These are phyloP conservation scores for Paramecium biaurelia DNA, from an alignment of 73 alveolate genomes.

Conservation along the genomic window DNA sequence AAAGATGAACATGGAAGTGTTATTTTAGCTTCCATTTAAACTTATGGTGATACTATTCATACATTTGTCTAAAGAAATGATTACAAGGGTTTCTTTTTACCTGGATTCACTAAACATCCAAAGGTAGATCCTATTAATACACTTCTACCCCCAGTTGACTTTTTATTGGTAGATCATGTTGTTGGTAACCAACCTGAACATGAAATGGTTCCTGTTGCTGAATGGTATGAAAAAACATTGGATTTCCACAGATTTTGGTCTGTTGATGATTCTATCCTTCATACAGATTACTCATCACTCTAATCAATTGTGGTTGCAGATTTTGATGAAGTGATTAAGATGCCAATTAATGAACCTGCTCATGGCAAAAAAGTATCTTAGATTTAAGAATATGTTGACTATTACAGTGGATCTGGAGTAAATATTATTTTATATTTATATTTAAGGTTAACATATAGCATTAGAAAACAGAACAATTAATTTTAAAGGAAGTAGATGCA, in stretches of 20 bases:
- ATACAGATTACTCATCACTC: constrained; percentile 85
- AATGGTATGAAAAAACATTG: constrained; percentile 88
- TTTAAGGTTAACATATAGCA: constrained; percentile 77
- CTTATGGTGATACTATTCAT: constrained; percentile 90
- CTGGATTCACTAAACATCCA: constrained; percentile 79
- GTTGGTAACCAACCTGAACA: constrained; percentile 90
- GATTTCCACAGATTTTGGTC: constrained; percentile 93
- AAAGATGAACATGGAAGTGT: constrained; percentile 82
- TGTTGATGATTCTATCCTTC: constrained; percentile 86
- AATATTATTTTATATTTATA: constrained; percentile 31
- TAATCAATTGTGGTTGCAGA: constrained; percentile 88
- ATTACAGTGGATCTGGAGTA: constrained; percentile 90
- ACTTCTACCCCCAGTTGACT: constrained; percentile 60
- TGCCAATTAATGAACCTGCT: constrained; percentile 94
- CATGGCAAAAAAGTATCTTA: constrained; percentile 82
- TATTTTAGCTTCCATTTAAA: constrained; percentile 78
- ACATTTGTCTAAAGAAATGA: constrained; percentile 82
- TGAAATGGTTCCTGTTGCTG: constrained; percentile 86
- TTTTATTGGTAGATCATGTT: constrained; percentile 76
- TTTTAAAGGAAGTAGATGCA: constrained; percentile 70
- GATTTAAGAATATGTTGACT: constrained; percentile 90
- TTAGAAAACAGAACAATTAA: constrained; percentile 72
- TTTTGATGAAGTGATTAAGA: constrained; percentile 81
- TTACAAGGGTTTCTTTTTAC: constrained; percentile 87
- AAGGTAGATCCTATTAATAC: constrained; percentile 72